Conservation (phyloP, 1,284 basidiomycete species). For the Veloboletus limbatus region DNA sequence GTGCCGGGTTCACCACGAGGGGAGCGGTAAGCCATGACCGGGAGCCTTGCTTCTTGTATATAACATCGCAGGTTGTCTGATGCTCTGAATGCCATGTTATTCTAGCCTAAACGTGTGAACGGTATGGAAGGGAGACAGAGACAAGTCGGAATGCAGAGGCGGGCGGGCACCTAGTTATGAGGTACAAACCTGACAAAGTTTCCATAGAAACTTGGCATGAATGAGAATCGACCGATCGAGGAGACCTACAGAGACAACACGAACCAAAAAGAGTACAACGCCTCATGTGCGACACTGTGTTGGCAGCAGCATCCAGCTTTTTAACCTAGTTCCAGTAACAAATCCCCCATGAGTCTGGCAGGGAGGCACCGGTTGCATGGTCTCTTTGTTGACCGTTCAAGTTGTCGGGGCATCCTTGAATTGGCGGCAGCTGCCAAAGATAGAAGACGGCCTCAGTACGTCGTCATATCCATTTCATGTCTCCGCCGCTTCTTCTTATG, state of each 20-base stretch:
- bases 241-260: too few species aligned
- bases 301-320: too few species aligned
- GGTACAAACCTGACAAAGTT: constrained; percentile 1
- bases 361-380: too few species aligned
- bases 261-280: constrained; percentile 12
- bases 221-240: too few species aligned
- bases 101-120: not conserved
- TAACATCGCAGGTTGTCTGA: constrained; percentile 50
- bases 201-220: constrained; percentile 22
- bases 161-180: not conserved
- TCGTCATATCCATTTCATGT: not conserved
- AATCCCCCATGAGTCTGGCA: too few species aligned
- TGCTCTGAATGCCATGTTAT: constrained; percentile 29
- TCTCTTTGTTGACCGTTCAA: too few species aligned
- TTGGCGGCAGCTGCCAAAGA: too few species aligned
- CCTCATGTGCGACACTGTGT: constrained; percentile 10
- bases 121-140: not conserved
- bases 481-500: too few species aligned
- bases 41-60: constrained; percentile 46
- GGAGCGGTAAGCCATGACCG: constrained; percentile 41
- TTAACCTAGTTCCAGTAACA: too few species aligned
- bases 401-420: too few species aligned
- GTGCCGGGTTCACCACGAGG: constrained; percentile 36
- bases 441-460: too few species aligned
- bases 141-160: not conserved